Percentiles rank a stretch among this genome's conserved stretches.
Conservation (phyloP, 2,329 filamentous ascomycete species). For the Fusarium sp. region DNA sequence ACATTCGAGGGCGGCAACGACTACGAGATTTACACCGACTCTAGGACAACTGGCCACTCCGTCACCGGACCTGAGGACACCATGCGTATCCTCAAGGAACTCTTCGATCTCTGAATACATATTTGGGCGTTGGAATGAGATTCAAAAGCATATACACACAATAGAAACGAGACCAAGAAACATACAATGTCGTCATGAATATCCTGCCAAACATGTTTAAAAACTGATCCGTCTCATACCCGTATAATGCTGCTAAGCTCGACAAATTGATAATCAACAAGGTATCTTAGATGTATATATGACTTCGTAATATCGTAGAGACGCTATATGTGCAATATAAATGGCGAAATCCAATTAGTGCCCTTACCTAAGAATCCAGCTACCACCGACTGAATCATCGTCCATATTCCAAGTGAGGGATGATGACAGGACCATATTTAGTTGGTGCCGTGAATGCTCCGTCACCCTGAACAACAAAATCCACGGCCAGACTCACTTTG, state of each 20-base stretch:
- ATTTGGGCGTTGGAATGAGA: not conserved
- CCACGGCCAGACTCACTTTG: constrained; percentile 87
- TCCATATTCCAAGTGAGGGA: constrained; percentile 85
- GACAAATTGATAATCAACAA: constrained; percentile 20
- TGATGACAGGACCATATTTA: constrained; percentile 96
- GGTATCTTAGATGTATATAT: constrained; percentile 39
- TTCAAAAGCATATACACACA: constrained; percentile 22
- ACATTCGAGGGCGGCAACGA: constrained; percentile 91
- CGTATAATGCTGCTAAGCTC: not conserved
- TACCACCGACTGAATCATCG: constrained; percentile 37
- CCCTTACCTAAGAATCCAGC: not conserved
- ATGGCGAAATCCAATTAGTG: not conserved
- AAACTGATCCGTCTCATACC: not conserved
- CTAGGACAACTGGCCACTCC: constrained; percentile 83
- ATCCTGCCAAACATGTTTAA: not conserved
- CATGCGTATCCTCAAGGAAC: constrained; percentile 78
- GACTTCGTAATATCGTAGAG: constrained; percentile 32
- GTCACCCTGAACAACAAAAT: constrained; percentile 97
- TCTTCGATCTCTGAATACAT: constrained; percentile 71
- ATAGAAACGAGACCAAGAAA: constrained; percentile 31
- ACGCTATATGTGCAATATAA: constrained; percentile 31
- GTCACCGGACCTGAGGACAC: constrained; percentile 87
- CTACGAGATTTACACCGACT: constrained; percentile 89
- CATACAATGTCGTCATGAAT: constrained; percentile 8
- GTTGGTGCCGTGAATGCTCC: constrained; percentile 82